Conservation (phyloP, 1,284 basidiomycete species). For the Cryptococcus depauperatus region DNA sequence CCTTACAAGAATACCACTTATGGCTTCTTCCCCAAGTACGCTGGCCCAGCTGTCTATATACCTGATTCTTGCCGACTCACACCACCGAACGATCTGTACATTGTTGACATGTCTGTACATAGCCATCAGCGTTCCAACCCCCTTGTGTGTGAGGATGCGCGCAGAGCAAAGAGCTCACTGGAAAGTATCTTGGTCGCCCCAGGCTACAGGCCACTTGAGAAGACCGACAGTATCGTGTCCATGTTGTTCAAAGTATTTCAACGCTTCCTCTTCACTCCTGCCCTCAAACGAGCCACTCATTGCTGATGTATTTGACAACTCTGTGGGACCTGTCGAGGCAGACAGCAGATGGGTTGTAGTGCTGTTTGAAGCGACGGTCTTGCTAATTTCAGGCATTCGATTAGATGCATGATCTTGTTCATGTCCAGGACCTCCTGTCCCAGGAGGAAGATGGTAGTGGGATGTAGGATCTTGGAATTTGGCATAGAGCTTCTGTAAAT, state of each 20-base stretch:
- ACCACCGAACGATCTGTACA: slow-evolving; percentile 37
- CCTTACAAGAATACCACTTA: slow-evolving; percentile 22
- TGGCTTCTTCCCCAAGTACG: slow-evolving; percentile 21
- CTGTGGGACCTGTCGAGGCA: slow-evolving; percentile 1
- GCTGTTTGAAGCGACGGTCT: not conserved
- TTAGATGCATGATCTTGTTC: slow-evolving; percentile 35
- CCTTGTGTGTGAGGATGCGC: too few relatives aligned
- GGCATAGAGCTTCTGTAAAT: slow-evolving; percentile 25
- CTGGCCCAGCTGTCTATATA: slow-evolving; percentile 26
- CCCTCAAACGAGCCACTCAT: slow-evolving; percentile 2
- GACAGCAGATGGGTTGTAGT: not conserved
- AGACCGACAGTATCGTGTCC: slow-evolving; percentile 31
- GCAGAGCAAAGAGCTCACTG: slow-evolving; percentile 35
- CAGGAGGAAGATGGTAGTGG: slow-evolving; percentile 35
- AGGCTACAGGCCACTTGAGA: slow-evolving; percentile 40
- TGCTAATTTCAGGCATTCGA: slow-evolving; percentile 8
- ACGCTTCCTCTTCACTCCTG: slow-evolving; percentile 5
- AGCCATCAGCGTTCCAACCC: too few relatives aligned
- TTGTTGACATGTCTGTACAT: slow-evolving; percentile 40
- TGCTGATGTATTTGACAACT: slow-evolving; percentile 5
- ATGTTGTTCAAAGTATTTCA: slow-evolving; percentile 19
- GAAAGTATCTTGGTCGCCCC: slow-evolving; percentile 44
- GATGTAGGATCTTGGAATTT: slow-evolving; percentile 36
- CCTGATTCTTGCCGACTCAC: slow-evolving; percentile 36
- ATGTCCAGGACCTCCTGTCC: slow-evolving; percentile 31